Evolutionary conservation across 495 filamentous ascomycete genomes (phyloP), one percentile per base, ranked within the genome.

Genomic region (Xylaria scruposa): DNA sequence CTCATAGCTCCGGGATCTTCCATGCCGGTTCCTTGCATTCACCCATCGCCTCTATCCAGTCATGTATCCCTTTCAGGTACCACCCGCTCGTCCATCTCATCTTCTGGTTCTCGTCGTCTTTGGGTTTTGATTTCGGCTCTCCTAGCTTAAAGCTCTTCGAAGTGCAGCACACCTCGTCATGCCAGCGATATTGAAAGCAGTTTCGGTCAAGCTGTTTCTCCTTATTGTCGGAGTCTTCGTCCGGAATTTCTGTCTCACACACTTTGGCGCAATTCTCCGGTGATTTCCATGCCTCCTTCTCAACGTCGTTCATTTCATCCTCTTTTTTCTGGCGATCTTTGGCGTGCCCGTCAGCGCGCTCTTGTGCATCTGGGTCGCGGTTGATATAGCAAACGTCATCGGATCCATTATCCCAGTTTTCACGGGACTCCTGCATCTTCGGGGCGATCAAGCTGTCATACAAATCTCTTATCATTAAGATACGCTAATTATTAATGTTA

Each of bases 341-440:
- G 1, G 51, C 26, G n/a, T 67, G 49, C 4, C 61, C 71, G 1
- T 77, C 75, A 4, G 75, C 73, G 36, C 42, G 63, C 61, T 70
- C 54, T 47, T 78, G 78, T 7, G 77, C 76, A 0, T 77, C 70
- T 15, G 74, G 71, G 54, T 79, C 79, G 17, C 80, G 81, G 17
- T 76, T 76, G 53, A 79, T 60, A 47, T 83, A 81, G 60, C 78
- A 78, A 47, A 81, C 78, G 59, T 82, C 80, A 24, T 83, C 79
- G 2, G 83, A 83, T 2, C 79, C 68, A 71, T 85, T 85, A 69
- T 85, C 79, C 83, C 83, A 85, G 62, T 84, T 77, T 59, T 81
- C 74, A 44, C 80, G 80, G 29, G 74, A 70, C 17, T 73, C 65
- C 26, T 78, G 77, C 72, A 83, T 78, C 33, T 76, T 74, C 26